Percentiles rank a stretch among this genome's conserved stretches.
Conservation (phyloP, 208 protist genomes). For the Crithidia brevicula region DNA sequence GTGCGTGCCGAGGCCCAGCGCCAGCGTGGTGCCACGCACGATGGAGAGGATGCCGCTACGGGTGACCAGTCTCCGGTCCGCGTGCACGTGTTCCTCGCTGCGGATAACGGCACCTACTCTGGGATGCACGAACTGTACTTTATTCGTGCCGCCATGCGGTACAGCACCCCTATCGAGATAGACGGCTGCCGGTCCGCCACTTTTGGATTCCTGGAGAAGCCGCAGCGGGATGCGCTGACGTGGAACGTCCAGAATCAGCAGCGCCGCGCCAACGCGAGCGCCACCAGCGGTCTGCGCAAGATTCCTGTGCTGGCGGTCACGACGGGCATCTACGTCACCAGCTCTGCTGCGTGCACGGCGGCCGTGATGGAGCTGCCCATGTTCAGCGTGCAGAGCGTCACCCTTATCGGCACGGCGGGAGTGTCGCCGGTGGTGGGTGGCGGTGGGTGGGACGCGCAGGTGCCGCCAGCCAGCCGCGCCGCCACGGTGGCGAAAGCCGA, state of each 20-base stretch:
- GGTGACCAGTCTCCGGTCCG: constrained; percentile 16
- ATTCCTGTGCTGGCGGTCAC: constrained; percentile 52
- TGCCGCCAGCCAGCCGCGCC: constrained; percentile 3
- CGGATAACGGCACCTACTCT: constrained; percentile 62
- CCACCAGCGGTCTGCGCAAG: constrained; percentile 16
- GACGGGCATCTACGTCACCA: constrained; percentile 53
- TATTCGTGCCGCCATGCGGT: constrained; percentile 50
- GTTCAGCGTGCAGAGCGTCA: constrained; percentile 47
- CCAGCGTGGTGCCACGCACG: background rate
- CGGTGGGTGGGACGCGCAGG: constrained; percentile 40
- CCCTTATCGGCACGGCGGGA: constrained; percentile 56
- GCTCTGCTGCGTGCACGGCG: constrained; percentile 44
- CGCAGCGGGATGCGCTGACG: constrained; percentile 39
- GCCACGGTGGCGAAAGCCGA: constrained; percentile 22
- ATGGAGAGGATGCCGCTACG: background rate
- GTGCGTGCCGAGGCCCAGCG: background rate
- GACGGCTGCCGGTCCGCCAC: constrained; percentile 43
- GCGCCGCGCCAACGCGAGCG: constrained; percentile 11
- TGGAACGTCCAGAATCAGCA: constrained; percentile 18
- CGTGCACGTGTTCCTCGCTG: constrained; percentile 58
- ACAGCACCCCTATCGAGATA: constrained; percentile 31
- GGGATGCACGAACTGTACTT: constrained; percentile 60
- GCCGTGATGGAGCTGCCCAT: constrained; percentile 48
- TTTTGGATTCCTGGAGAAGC: constrained; percentile 54
- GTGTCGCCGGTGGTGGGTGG: constrained; percentile 63